A percentile compares a stretch with the other conserved stretches of the same genome.
These are phyloP conservation scores for Yamadazyma atmosphaerica DNA, from an alignment of 1,139 yeast species.

Conservation along the genomic window DNA sequence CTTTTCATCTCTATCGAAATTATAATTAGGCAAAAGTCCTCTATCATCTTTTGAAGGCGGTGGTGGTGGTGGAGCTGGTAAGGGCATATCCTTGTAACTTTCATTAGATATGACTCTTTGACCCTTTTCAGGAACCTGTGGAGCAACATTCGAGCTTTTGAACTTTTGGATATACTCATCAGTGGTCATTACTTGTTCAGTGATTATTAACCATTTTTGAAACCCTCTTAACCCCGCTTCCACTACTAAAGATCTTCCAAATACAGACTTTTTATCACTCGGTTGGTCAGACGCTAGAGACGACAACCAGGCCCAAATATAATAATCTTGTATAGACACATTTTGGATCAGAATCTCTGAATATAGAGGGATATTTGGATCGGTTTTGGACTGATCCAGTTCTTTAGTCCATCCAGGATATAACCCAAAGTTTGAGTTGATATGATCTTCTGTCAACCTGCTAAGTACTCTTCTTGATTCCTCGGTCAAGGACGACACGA, in stretches of 20 bases:
- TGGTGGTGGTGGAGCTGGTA: conserved; percentile 38
- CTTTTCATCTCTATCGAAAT: conserved; percentile 15
- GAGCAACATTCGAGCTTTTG: conserved; percentile 12
- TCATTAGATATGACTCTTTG: conserved; percentile 19
- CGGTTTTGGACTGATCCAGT: conserved; percentile 14
- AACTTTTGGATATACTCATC: conserved; percentile 39
- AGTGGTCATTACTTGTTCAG: conserved; percentile 59
- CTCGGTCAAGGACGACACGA: conserved; percentile 65
- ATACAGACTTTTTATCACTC: conserved; percentile 58
- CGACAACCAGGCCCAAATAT: conserved; percentile 89
- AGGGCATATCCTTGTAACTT: conserved; percentile 27
- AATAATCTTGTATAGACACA: conserved; percentile 80
- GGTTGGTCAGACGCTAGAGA: conserved; percentile 78
- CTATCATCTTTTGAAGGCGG: conserved; percentile 20
- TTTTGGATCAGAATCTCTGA: conserved; percentile 58
- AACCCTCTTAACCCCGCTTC: conserved; percentile 74
- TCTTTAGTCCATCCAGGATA: conserved; percentile 48
- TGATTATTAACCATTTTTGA: conserved; percentile 80
- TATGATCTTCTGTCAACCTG: conserved; percentile 49
- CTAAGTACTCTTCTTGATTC: conserved; percentile 73
- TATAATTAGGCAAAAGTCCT: conserved; percentile 21
- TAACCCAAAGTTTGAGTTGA: conserved; percentile 37
- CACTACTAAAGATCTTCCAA: conserved; percentile 78
- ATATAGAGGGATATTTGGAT: conserved; percentile 36
- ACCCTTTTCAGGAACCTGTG: conserved; percentile 15